A percentile compares a stretch with the other conserved stretches of the same genome.
phyloP scores from a whole-genome alignment of 2,329 filamentous ascomycete species.

The Pseudogymnoascus sp. region DNA sequence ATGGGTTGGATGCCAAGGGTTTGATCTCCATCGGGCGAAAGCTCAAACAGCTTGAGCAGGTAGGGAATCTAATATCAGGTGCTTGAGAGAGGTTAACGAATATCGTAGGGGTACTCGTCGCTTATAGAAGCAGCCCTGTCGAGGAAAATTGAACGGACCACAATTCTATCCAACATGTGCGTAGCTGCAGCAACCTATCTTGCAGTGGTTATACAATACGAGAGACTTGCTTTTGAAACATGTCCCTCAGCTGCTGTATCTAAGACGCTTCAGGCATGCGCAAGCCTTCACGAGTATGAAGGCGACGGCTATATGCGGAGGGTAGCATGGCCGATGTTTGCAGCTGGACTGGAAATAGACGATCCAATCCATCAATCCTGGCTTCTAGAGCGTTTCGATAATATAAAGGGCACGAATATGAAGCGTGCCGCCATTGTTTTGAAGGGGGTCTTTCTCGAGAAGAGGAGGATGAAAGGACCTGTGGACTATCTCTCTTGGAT shows the following conservation, averaged over 20 bases:
- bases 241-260: neutral
- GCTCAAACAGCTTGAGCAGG: slow-evolving; percentile 14
- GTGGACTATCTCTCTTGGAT: neutral
- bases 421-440: neutral
- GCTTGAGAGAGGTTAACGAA: neutral
- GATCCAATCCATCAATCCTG: slow-evolving; percentile 31
- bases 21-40: slow-evolving; percentile 11
- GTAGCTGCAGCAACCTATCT: neutral
- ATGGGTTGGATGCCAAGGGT: neutral
- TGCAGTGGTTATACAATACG: neutral
- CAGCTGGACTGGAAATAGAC: slow-evolving; percentile 33
- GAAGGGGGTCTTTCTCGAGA: neutral
- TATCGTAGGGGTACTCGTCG: neutral
- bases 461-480: neutral
- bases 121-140: neutral
- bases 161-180: neutral
- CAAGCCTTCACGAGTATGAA: neutral
- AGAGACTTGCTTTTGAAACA: neutral
- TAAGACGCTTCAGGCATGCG: neutral
- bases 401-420: neutral
- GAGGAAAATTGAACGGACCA: neutral
- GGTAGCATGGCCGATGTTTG: slow-evolving; percentile 30
- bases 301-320: neutral
- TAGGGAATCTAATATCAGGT: slow-evolving; percentile 4
- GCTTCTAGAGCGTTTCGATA: slow-evolving; percentile 24